Percentiles rank a stretch among this genome's conserved stretches.
These are phyloP conservation scores for Austroboletus festivus DNA, from an alignment of 768 basidiomycete species.

Conservation along the genomic window DNA sequence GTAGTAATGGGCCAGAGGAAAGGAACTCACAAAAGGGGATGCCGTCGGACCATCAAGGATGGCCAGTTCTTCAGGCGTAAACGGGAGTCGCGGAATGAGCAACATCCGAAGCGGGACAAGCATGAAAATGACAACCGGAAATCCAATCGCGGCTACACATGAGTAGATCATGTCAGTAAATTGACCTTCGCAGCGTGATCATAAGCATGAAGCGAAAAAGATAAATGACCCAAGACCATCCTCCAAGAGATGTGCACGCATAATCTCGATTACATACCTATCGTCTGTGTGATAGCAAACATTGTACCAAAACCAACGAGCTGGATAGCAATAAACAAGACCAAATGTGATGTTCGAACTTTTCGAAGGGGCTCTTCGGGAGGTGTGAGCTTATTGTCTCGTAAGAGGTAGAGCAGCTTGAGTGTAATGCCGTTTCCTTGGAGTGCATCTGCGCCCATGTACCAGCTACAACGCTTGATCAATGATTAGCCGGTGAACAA, in stretches of 20 bases:
- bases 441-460: constrained; percentile 86
- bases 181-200: too few relatives aligned
- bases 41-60: constrained; percentile 91
- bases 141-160: constrained; percentile 77
- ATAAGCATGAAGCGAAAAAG: too few relatives aligned
- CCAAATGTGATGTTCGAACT: constrained; percentile 71
- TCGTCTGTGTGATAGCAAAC: constrained; percentile 88
- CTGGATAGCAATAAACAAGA: constrained; percentile 72
- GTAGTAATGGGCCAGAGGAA: neutral
- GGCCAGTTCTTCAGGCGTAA: constrained; percentile 72
- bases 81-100: constrained; percentile 71
- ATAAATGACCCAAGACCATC: too few relatives aligned
- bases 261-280: constrained; percentile 45
- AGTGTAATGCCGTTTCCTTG: constrained; percentile 77
- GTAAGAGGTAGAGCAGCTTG: constrained; percentile 76
- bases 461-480: constrained; percentile 58
- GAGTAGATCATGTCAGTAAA: constrained; percentile 3
- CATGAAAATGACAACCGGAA: constrained; percentile 84
- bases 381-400: constrained; percentile 63
- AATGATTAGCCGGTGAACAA: neutral
- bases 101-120: constrained; percentile 73
- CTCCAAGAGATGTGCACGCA: too few relatives aligned
- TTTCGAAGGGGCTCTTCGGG: constrained; percentile 65
- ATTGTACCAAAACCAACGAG: constrained; percentile 83
- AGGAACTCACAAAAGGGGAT: constrained; percentile 69